Evolutionary conservation across 2,329 filamentous ascomycete genomes (phyloP).

Genomic region (Cladophialophora exuberans): DNA sequence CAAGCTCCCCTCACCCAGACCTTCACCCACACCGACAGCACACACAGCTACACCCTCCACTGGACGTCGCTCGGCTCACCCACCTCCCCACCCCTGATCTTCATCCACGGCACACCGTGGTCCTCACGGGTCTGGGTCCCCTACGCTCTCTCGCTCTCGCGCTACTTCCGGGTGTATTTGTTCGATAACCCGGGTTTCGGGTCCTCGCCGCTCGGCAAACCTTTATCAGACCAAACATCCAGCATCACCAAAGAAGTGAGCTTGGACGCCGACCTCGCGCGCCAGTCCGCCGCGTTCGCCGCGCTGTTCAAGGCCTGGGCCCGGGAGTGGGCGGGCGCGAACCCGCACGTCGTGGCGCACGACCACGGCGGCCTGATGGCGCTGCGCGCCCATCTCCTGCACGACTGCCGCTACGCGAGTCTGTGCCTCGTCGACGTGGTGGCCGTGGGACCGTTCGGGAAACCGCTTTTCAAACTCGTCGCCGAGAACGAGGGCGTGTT

Average conservation of each 20-base stretch:
- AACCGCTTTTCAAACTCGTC: constrained; percentile 49
- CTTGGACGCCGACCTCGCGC: constrained; percentile 41
- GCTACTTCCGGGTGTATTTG: constrained; percentile 46
- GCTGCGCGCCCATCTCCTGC: constrained; percentile 44
- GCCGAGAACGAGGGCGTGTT: constrained; percentile 43
- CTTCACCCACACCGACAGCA: constrained; percentile 38
- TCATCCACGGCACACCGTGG: constrained; percentile 55
- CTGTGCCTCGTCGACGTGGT: constrained; percentile 51
- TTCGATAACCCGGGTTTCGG: constrained; percentile 54
- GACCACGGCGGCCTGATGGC: constrained; percentile 50
- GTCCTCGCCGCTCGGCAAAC: constrained; percentile 38
- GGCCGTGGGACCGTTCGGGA: constrained; percentile 47
- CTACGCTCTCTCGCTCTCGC: constrained; percentile 42
- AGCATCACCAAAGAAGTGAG: constrained; percentile 18
- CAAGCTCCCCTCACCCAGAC: constrained; percentile 23
- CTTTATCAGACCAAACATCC: constrained; percentile 27
- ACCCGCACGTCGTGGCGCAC: constrained; percentile 49
- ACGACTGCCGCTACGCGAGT: constrained; percentile 42
- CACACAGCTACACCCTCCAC: constrained; percentile 37
- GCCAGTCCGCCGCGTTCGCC: constrained; percentile 44
- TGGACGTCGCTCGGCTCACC: constrained; percentile 42
- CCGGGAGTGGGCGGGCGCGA: constrained; percentile 28
- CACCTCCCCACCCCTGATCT: constrained; percentile 41
- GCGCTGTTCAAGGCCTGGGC: constrained; percentile 45
- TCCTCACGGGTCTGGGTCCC: constrained; percentile 46